A percentile compares a stretch with the other conserved stretches of the same genome.
These are phyloP conservation scores for Saturnispora halmiae DNA, from an alignment of 805 yeast genomes.

Conservation along the genomic window DNA sequence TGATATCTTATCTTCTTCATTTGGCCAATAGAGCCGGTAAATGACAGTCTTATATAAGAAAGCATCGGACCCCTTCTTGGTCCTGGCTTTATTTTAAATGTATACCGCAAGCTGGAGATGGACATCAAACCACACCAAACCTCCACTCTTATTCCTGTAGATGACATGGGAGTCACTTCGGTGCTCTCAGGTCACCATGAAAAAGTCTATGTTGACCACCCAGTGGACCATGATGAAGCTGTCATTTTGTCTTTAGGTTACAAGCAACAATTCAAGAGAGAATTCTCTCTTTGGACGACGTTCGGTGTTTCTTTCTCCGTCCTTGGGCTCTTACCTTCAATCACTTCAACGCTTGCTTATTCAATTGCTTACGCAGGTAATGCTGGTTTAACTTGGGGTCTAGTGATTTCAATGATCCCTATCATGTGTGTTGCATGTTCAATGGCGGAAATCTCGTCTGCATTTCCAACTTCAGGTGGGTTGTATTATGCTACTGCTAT, in stretches of 20 bases:
- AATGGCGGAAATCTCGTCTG: constrained; percentile 56
- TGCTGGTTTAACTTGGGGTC: constrained; percentile 59
- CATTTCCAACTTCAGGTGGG: constrained; percentile 63
- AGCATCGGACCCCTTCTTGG: too few relatives aligned
- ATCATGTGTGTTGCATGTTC: constrained; percentile 50
- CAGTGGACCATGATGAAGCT: constrained; percentile 42
- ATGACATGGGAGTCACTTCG: constrained; percentile 20
- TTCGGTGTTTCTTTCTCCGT: constrained; percentile 59
- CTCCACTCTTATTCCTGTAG: constrained; percentile 21
- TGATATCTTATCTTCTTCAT: background rate
- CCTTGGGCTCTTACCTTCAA: constrained; percentile 55
- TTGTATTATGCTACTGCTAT: constrained; percentile 61
- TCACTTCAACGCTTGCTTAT: constrained; percentile 54
- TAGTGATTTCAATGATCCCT: constrained; percentile 45
- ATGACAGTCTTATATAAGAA: background rate
- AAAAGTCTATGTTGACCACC: constrained; percentile 36
- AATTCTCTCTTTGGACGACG: constrained; percentile 46
- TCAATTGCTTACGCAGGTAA: constrained; percentile 54
- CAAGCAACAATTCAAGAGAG: constrained; percentile 57
- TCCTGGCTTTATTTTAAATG: too few relatives aligned
- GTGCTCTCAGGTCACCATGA: constrained; percentile 20
- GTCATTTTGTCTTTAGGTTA: constrained; percentile 50
- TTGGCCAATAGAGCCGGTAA: background rate
- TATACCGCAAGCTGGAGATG: too few relatives aligned
- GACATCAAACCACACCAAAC: constrained; percentile 13